Evolutionary conservation across 2,329 filamentous ascomycete species (phyloP).

Genomic region (Sarocladium brachiariae): DNA sequence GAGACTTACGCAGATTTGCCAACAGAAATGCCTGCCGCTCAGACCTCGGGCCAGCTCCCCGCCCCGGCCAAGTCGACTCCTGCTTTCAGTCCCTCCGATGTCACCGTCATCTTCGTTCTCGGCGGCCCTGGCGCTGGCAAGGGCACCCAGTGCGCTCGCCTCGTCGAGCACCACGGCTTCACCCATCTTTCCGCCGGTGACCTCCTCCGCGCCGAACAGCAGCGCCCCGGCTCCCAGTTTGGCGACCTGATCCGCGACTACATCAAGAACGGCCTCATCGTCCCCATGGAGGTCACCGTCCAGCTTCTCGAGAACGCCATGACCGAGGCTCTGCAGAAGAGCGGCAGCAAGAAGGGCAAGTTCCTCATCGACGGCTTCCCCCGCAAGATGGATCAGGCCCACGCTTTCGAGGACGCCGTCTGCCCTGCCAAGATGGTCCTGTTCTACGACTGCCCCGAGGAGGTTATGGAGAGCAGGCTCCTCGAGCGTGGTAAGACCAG

Average conservation of each 20-base stretch:
- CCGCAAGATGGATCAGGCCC: conserved; percentile 85
- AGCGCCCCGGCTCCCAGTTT: conserved; percentile 78
- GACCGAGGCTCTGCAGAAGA: conserved; percentile 56
- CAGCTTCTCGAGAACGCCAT: conserved; percentile 92
- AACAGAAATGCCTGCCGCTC: conserved; percentile 35
- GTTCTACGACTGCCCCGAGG: conserved; percentile 91
- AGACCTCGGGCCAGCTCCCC: conserved; percentile 35
- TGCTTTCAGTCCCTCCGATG: conserved; percentile 66
- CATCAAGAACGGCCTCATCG: conserved; percentile 91
- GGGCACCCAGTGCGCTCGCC: conserved; percentile 86
- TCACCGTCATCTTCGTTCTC: conserved; percentile 94
- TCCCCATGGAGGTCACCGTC: conserved; percentile 98
- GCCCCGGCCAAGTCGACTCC: conserved; percentile 51
- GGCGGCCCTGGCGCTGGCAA: conserved; percentile 94
- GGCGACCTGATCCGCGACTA: conserved; percentile 87
- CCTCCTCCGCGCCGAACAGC: conserved; percentile 86
- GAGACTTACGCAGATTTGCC: neutral
- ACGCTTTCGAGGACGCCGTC: conserved; percentile 87
- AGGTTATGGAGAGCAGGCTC: conserved; percentile 76
- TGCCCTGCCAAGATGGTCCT: conserved; percentile 79
- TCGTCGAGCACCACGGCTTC: conserved; percentile 85
- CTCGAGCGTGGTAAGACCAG: conserved; percentile 89
- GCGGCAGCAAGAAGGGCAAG: conserved; percentile 47
- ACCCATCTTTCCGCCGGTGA: conserved; percentile 90
- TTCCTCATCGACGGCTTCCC: conserved; percentile 41